Evolutionary conservation across 2,329 filamentous ascomycete species (phyloP).

Genomic region (Ophiostoma novo-ulmi): DNA sequence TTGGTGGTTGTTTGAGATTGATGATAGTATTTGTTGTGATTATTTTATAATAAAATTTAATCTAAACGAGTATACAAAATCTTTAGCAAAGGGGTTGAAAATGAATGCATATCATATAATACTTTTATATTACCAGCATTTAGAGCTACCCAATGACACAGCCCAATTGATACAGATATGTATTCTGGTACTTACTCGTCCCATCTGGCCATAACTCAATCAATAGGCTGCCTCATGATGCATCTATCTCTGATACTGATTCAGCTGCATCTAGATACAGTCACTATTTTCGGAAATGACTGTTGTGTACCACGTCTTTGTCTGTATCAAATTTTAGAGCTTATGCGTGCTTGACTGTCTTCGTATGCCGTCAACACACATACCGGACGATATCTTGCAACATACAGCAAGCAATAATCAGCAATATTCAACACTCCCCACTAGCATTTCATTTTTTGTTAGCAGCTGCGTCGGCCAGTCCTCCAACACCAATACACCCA

Average conservation of each 20-base stretch:
- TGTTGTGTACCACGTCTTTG: background rate
- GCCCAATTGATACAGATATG: no score
- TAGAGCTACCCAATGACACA: no score
- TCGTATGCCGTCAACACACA: background rate
- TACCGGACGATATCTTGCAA: background rate
- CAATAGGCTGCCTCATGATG: background rate
- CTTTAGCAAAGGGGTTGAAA: no score
- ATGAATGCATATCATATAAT: no score
- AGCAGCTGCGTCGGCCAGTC: background rate
- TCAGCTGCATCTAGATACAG: background rate
- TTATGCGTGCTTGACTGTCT: background rate
- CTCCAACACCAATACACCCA: background rate
- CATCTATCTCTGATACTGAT: background rate
- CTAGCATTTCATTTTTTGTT: background rate
- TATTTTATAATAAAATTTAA: no score
- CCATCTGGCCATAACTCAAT: background rate
- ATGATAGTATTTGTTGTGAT: no score
- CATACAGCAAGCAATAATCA: background rate
- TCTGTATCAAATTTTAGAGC: background rate
- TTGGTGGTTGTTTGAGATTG: background rate
- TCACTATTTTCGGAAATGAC: background rate
- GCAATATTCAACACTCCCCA: background rate
- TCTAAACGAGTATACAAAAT: no score
- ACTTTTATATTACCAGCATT: no score
- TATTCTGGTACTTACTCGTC: background rate